Percentiles rank a stretch among this genome's conserved stretches.
Conservation (phyloP, 2,329 filamentous ascomycete species). For the Aspergillus clavatus region DNA sequence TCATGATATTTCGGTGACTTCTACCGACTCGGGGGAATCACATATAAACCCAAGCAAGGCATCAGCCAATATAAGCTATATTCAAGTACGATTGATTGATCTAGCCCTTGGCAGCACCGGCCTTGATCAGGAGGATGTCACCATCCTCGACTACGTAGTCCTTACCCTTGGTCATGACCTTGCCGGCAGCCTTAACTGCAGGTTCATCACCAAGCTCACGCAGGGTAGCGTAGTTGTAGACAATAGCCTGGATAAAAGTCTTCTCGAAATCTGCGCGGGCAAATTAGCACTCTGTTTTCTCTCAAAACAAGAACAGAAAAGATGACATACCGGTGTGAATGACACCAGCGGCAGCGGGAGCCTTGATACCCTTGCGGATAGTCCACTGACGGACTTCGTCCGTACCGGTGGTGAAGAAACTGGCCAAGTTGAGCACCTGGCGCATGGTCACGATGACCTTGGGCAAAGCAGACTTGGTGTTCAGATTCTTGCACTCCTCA, state of each 20-base stretch:
- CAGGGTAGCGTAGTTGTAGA: conserved; percentile 80
- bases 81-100: conserved; percentile 7
- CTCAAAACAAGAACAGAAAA: neutral
- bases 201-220: conserved; percentile 86
- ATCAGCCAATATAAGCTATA: neutral
- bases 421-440: conserved; percentile 80
- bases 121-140: conserved; percentile 77
- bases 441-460: conserved; percentile 94
- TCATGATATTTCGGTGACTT: neutral
- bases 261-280: conserved; percentile 76
- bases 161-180: conserved; percentile 98
- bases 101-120: conserved; percentile 47
- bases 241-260: conserved; percentile 95
- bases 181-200: conserved; percentile 86
- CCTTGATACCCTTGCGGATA: conserved; percentile 90
- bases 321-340: conserved; percentile 65
- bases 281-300: conserved; percentile 1
- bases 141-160: conserved; percentile 65
- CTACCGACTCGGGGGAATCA: conserved; percentile 1
- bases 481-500: conserved; percentile 84
- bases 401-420: conserved; percentile 93
- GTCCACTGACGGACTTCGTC: conserved; percentile 99
- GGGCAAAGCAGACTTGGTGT: conserved; percentile 80
- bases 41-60: conserved; percentile 3
- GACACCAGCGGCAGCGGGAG: conserved; percentile 94